Base-by-base conservation (phyloP, 768 basidiomycete genomes). In the Mycena vitilis region DNA sequence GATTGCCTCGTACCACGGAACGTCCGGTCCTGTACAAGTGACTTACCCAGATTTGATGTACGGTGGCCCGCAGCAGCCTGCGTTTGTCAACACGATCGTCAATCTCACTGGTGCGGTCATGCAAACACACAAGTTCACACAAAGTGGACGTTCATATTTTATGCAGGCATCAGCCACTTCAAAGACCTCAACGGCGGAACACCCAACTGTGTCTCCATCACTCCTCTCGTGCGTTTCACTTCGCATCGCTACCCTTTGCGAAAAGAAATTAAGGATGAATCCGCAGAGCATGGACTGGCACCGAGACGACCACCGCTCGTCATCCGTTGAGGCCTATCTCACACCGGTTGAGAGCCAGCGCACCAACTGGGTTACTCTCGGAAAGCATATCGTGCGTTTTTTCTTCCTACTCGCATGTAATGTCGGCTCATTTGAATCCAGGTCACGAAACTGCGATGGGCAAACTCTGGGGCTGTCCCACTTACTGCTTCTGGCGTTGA, bases 201-300 rank as follows among this genome's bases (percentile, higher is more conserved):
- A 16, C 84, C 86, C 9, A 87, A 88, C 68, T 84, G 84, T 64
- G 88, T 89, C 5, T 84, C 87, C 0, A 84, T 87, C 68, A 86
- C 86, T 11, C 88, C 88, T 5, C 73, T 85, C 22, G 86, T 86
- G 62, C 58, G 81, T 73, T 48, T 15, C 52, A 20, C 54, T 22
- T 23, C 25, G n/a, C 13, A 3, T 36, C 20, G 13, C 6, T 7
- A 23, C 13, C 22, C 9, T 8, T 3, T 30, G 22, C 15, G 11
- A 40, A 40, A 10, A 8, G 8, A n/a, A 58, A 48, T 53, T 53
- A n/a, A 34, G 20, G 38, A 15, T 20, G 44, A 22, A 5, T 18
- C 38, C 18, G 8, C 65, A 86, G 83, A 81, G 75, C 10, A 81
- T 88, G n/a, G 81, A 85, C 73, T 84, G 82, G 81, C 82, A 83